These are phyloP conservation scores for Boletus austroedulis DNA, from an alignment of 1,284 basidiomycete genomes.

Conservation along the genomic window DNA sequence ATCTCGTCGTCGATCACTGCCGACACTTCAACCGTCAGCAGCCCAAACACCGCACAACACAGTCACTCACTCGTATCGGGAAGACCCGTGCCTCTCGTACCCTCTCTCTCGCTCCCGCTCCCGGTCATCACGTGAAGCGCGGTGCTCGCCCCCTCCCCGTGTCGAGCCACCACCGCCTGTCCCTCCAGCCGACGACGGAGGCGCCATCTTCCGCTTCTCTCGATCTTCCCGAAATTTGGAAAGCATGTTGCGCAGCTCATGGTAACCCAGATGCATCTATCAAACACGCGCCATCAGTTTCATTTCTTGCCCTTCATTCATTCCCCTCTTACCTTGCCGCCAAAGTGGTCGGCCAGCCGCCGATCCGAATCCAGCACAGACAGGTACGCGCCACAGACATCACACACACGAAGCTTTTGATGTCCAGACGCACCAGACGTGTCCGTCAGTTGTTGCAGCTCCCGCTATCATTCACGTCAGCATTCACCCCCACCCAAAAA, in stretches of 20 bases:
- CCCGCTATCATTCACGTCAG: constrained; percentile 54
- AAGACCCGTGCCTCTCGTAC: constrained; percentile 65
- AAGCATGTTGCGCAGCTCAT: constrained; percentile 94
- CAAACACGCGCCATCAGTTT: constrained; percentile 24
- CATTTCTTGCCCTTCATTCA: constrained; percentile 8
- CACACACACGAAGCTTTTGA: constrained; percentile 98
- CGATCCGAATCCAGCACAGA: constrained; percentile 98
- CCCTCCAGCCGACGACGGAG: constrained; percentile 39
- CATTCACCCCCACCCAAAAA: constrained; percentile 3
- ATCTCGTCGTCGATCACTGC: constrained; percentile 60
- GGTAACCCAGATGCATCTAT: constrained; percentile 98
- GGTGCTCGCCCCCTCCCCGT: constrained; percentile 48
- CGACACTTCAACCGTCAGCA: constrained; percentile 13
- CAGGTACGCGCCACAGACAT: constrained; percentile 98
- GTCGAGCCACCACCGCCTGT: constrained; percentile 36
- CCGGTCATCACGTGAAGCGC: constrained; percentile 56
- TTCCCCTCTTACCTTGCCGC: constrained; percentile 79
- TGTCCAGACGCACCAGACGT: constrained; percentile 98
- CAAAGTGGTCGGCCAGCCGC: constrained; percentile 98
- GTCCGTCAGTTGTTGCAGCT: constrained; percentile 94
- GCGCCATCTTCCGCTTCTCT: constrained; percentile 72
- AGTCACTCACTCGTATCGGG: constrained; percentile 70
- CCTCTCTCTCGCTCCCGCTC: constrained; percentile 67
- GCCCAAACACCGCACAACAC: background rate
- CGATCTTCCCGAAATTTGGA: constrained; percentile 84